A percentile compares a stretch with the other conserved stretches of the same genome.
Conservation (phyloP, 1,284 basidiomycete species). For the Rhodotorula sp. region DNA sequence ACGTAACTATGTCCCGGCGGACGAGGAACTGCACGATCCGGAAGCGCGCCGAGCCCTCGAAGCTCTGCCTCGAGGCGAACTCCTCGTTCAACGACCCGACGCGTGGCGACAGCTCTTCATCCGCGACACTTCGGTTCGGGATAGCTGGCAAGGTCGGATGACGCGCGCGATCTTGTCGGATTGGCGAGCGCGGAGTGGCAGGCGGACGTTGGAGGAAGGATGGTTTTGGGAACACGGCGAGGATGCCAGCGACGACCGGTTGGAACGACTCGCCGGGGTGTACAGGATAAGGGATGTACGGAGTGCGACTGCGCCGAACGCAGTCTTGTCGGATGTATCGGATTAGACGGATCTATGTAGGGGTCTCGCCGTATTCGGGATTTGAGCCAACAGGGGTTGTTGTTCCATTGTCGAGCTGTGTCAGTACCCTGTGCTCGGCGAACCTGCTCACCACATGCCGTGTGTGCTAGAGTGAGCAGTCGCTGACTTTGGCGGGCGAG, state of each 20-base stretch:
- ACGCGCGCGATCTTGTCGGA: constrained; percentile 23
- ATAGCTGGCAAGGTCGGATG: constrained; percentile 37
- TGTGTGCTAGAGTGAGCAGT: too few relatives aligned
- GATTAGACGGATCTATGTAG: neutral
- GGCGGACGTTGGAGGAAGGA: neutral
- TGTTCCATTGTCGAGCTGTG: too few relatives aligned
- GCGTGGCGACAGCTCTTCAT: constrained; percentile 20
- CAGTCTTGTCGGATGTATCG: neutral
- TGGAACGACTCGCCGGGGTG: constrained; percentile 1
- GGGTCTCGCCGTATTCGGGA: neutral
- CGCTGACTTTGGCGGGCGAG: too few relatives aligned
- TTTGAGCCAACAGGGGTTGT: too few relatives aligned
- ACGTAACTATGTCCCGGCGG: constrained; percentile 30
- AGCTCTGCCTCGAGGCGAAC: constrained; percentile 1
- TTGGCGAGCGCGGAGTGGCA: constrained; percentile 14
- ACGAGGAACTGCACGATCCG: constrained; percentile 10
- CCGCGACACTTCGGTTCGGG: constrained; percentile 20
- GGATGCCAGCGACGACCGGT: neutral
- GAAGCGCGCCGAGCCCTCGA: neutral
- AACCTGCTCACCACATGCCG: too few relatives aligned
- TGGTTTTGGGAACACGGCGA: constrained; percentile 22
- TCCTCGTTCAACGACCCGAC: constrained; percentile 18
- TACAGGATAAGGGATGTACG: constrained; percentile 8
- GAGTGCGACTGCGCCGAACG: neutral
- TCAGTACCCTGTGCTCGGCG: too few relatives aligned